A percentile compares a stretch with the other conserved stretches of the same genome.
phyloP scores from a whole-genome alignment of 2,329 filamentous ascomycete species.

The Cercospora beticola region DNA sequence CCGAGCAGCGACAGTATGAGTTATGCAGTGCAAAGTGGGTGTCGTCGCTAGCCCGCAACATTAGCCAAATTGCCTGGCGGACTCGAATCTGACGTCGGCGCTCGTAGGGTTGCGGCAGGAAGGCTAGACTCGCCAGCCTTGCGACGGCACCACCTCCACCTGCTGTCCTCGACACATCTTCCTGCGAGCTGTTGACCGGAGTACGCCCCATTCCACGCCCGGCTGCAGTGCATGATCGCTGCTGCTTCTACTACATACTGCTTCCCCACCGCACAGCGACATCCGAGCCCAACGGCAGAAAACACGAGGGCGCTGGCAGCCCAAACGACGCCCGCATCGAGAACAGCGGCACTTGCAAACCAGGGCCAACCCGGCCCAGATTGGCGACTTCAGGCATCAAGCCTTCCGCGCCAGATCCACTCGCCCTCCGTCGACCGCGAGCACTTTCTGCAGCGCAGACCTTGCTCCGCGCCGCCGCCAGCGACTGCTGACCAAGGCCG shows the following conservation, averaged over 20 bases:
- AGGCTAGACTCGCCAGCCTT: not conserved
- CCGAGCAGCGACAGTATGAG: too few species aligned
- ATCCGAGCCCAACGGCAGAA: not conserved
- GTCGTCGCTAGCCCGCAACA: not conserved
- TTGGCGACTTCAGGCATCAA: conserved; percentile 14
- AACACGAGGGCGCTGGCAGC: not conserved
- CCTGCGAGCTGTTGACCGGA: not conserved
- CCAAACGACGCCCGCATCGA: conserved; percentile 3
- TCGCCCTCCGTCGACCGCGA: not conserved
- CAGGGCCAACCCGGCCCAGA: conserved; percentile 5
- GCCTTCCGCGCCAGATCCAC: conserved; percentile 5
- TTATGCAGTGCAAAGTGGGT: not conserved
- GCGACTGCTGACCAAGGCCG: conserved; percentile 5
- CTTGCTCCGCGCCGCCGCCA: conserved; percentile 1
- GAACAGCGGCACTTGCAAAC: not conserved
- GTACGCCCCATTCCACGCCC: not conserved
- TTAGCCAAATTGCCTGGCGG: not conserved
- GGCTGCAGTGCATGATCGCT: not conserved
- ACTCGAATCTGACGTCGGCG: not conserved
- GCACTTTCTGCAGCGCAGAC: conserved; percentile 9
- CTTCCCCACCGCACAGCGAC: not conserved
- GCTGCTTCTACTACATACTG: not conserved
- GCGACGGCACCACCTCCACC: not conserved
- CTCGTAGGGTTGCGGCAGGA: not conserved
- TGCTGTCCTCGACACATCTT: not conserved